Percentiles rank a stretch among this genome's conserved stretches.
Conservation (phyloP, 78 protist genomes). For the Isochrysis galbana region DNA sequence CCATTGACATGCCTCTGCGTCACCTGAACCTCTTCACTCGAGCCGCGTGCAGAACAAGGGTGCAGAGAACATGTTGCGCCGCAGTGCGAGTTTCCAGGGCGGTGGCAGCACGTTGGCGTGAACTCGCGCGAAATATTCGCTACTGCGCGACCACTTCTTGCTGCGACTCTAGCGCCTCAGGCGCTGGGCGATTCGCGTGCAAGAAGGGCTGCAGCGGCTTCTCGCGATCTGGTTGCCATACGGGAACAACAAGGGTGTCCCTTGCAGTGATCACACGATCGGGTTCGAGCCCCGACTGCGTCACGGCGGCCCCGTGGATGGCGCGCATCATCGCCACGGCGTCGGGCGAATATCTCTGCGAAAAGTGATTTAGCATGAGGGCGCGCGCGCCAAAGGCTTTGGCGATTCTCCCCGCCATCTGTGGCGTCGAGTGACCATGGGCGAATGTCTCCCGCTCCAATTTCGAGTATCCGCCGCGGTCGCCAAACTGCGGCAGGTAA, state of each 20-base stretch:
- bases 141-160: too few relatives aligned
- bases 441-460: neutral
- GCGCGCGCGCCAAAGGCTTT: neutral
- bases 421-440: constrained; percentile 64
- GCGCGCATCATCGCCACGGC: neutral
- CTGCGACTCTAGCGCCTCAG: neutral
- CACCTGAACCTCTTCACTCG: too few relatives aligned
- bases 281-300: neutral
- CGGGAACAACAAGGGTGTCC: neutral
- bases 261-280: neutral
- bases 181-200: neutral
- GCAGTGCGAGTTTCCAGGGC: too few relatives aligned
- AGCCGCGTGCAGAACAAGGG: too few relatives aligned
- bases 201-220: neutral
- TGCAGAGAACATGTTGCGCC: too few relatives aligned
- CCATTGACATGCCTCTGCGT: too few relatives aligned
- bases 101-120: too few relatives aligned
- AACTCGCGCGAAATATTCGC: too few relatives aligned
- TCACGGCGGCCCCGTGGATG: neutral
- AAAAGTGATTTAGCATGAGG: constrained; percentile 56
- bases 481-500: neutral
- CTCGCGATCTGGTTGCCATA: neutral
- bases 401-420: constrained; percentile 55
- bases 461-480: neutral
- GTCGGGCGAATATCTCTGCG: constrained; percentile 26